phyloP scores from a whole-genome alignment of 2,329 filamentous ascomycete genomes.

The Botrytis cinerea region DNA sequence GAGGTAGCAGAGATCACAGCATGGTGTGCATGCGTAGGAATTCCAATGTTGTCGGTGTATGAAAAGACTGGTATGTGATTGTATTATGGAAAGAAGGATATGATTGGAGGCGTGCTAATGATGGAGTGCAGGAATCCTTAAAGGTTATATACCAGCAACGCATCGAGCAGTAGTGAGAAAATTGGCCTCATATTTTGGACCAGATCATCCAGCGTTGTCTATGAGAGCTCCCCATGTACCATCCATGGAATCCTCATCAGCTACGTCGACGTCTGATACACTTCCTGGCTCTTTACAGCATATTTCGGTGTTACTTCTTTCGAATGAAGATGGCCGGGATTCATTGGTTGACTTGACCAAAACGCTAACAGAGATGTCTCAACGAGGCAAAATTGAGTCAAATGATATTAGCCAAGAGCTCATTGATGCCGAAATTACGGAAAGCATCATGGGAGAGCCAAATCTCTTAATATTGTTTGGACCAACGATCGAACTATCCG shows the following conservation, averaged over 20 bases:
- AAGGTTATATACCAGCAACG: conserved; percentile 82
- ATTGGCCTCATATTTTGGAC: conserved; percentile 84
- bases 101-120: conserved; percentile 9
- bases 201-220: conserved; percentile 69
- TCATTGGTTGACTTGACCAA: conserved; percentile 95
- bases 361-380: conserved; percentile 92
- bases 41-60: conserved; percentile 85
- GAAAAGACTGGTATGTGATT: conserved; percentile 75
- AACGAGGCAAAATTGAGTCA: conserved; percentile 78
- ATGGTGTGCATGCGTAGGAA: conserved; percentile 89
- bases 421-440: conserved; percentile 82
- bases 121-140: conserved; percentile 69
- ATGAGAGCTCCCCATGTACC: conserved; percentile 71
- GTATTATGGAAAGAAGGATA: neutral
- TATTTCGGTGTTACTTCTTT: conserved; percentile 73
- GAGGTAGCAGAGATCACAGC: conserved; percentile 90
- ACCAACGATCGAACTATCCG: conserved; percentile 78
- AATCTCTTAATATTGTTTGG: conserved; percentile 88
- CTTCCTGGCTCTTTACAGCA: conserved; percentile 43
- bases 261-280: conserved; percentile 48
- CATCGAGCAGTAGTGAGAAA: conserved; percentile 79
- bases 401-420: conserved; percentile 83
- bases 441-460: conserved; percentile 81
- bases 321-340: conserved; percentile 84
- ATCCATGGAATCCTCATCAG: conserved; percentile 52